Percentiles rank a stretch among this genome's conserved stretches.
phyloP scores from a whole-genome alignment of 139 green algal genomes.

The Nannochloris sp. region DNA sequence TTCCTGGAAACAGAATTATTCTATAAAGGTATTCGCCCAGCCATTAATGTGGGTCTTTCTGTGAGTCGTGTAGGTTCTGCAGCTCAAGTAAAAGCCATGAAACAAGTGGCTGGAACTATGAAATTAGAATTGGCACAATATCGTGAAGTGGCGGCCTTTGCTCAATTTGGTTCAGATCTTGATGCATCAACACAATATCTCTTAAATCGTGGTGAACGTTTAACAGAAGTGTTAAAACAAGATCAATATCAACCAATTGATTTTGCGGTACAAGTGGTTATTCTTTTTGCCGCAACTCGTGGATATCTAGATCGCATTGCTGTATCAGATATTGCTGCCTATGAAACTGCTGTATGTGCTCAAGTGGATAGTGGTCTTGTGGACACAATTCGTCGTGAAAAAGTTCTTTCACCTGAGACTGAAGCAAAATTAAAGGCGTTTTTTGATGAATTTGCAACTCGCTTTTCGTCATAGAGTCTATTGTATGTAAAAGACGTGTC shows the following conservation, averaged over 20 bases:
- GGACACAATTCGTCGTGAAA: constrained; percentile 33
- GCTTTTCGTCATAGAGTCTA: constrained; percentile 25
- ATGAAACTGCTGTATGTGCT: constrained; percentile 22
- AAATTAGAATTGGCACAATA: constrained; percentile 74
- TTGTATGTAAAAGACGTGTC: constrained; percentile 1
- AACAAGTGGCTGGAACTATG: constrained; percentile 57
- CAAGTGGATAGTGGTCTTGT: constrained; percentile 33
- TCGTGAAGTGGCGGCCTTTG: constrained; percentile 79
- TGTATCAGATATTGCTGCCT: constrained; percentile 30
- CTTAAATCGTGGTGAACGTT: constrained; percentile 71
- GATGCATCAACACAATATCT: constrained; percentile 81
- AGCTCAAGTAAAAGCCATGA: constrained; percentile 83
- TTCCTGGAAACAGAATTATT: constrained; percentile 87
- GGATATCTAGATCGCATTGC: constrained; percentile 74
- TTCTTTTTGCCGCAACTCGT: constrained; percentile 67
- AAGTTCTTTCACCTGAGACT: constrained; percentile 25
- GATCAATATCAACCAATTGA: constrained; percentile 75
- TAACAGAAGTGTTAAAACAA: constrained; percentile 90
- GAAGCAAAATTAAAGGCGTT: constrained; percentile 32
- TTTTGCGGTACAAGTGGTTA: constrained; percentile 58
- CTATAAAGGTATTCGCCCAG: constrained; percentile 81
- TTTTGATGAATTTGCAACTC: constrained; percentile 35
- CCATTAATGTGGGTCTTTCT: constrained; percentile 81
- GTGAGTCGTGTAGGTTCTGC: constrained; percentile 79
- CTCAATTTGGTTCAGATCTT: constrained; percentile 85